These are phyloP conservation scores for Aspergillus ochraceoroseus DNA, from an alignment of 2,329 filamentous ascomycete genomes.

Conservation along the genomic window DNA sequence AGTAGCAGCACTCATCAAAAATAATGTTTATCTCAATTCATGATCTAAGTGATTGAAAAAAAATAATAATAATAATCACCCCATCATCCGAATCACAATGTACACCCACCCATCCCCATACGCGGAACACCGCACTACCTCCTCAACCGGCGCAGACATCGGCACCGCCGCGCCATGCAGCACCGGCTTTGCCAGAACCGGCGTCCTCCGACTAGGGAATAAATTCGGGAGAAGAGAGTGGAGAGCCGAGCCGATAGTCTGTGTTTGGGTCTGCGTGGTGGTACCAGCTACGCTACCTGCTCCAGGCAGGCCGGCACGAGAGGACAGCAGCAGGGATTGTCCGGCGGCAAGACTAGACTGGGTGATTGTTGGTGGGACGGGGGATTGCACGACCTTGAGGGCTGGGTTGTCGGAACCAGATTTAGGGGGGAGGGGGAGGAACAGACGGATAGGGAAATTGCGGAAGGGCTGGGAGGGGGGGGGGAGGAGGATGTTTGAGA, in stretches of 20 bases:
- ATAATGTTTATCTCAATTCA: too few relatives aligned
- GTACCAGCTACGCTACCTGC: not conserved
- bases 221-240: conserved; percentile 70
- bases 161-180: conserved; percentile 82
- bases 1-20: too few relatives aligned
- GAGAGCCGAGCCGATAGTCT: conserved; percentile 72
- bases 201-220: conserved; percentile 80
- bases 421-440: conserved; percentile 64
- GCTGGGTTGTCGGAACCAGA: conserved; percentile 37
- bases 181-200: conserved; percentile 75
- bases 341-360: conserved; percentile 25
- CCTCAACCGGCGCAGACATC: conserved; percentile 72
- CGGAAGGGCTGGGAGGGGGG: conserved; percentile 65
- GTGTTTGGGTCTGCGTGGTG: conserved; percentile 45
- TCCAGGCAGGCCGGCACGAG: conserved; percentile 20
- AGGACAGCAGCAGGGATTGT: conserved; percentile 17
- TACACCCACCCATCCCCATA: conserved; percentile 93
- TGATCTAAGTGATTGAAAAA: too few relatives aligned
- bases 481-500: conserved; percentile 71
- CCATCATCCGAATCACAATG: conserved; percentile 70
- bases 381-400: conserved; percentile 68
- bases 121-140: conserved; percentile 73
- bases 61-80: conserved; percentile 32
- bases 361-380: conserved; percentile 54
- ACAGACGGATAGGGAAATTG: conserved; percentile 82